Evolutionary conservation across 2,329 filamentous ascomycete species (phyloP).

Genomic region (Lecanicillium sp.): DNA sequence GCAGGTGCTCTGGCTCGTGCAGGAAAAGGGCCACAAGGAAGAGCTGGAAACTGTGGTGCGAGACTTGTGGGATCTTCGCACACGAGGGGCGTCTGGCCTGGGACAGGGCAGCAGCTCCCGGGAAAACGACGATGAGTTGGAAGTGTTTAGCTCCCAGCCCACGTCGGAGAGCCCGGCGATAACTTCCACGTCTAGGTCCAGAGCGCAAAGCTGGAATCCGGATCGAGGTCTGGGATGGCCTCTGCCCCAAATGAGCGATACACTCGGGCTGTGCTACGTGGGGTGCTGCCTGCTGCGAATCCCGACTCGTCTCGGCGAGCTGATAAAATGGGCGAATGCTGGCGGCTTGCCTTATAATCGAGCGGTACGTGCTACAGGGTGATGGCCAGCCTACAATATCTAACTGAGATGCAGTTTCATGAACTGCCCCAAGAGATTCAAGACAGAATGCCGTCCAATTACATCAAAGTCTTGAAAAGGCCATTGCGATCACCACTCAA

Average conservation of each 20-base stretch:
- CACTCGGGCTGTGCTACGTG: conserved; percentile 72
- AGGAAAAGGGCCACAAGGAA: conserved; percentile 54
- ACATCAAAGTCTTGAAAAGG: conserved; percentile 52
- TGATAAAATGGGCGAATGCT: conserved; percentile 59
- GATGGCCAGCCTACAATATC: neutral
- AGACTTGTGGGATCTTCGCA: conserved; percentile 77
- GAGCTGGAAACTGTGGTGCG: conserved; percentile 74
- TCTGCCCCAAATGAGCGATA: conserved; percentile 64
- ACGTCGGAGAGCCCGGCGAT: conserved; percentile 13
- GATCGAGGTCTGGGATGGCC: conserved; percentile 41
- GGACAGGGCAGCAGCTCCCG: conserved; percentile 1
- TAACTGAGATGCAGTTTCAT: conserved; percentile 33
- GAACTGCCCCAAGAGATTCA: conserved; percentile 57
- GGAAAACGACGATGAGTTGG: conserved; percentile 17
- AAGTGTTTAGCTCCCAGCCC: conserved; percentile 33
- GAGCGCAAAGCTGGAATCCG: conserved; percentile 35
- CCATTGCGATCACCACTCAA: conserved; percentile 31
- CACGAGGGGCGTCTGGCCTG: conserved; percentile 35
- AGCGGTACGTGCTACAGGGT: conserved; percentile 40
- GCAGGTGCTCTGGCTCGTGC: conserved; percentile 68
- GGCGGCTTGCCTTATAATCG: conserved; percentile 66
- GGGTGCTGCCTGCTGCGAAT: conserved; percentile 67
- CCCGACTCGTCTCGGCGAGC: conserved; percentile 66
- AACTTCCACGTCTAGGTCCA: conserved; percentile 21
- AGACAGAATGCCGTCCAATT: conserved; percentile 54